These are phyloP conservation scores for Tylopilus sp. DNA, from an alignment of 768 basidiomycete genomes.

Conservation along the genomic window DNA sequence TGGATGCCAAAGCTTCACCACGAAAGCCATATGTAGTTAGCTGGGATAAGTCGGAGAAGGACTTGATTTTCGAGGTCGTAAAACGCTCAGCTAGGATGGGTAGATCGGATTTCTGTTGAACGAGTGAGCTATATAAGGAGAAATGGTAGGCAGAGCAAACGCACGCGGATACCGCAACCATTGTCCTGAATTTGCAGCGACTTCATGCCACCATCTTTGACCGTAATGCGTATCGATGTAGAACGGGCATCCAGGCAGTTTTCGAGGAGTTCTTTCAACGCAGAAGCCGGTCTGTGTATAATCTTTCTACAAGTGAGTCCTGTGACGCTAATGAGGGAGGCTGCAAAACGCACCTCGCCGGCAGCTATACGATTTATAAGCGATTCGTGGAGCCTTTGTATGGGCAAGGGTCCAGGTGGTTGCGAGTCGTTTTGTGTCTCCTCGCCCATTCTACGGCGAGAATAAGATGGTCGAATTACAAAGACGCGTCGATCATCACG, in stretches of 20 bases:
- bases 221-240: conserved; percentile 78
- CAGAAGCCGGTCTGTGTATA: conserved; percentile 88
- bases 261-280: conserved; percentile 93
- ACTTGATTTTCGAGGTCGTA: conserved; percentile 89
- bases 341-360: conserved; percentile 49
- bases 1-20: conserved; percentile 94
- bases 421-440: conserved; percentile 13
- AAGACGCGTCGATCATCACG: neutral
- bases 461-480: neutral
- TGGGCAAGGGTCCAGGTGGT: conserved; percentile 54
- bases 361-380: conserved; percentile 91
- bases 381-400: conserved; percentile 72
- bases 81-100: conserved; percentile 92
- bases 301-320: conserved; percentile 46
- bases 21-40: conserved; percentile 94
- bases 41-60: conserved; percentile 81
- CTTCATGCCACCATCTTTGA: conserved; percentile 96
- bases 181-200: conserved; percentile 95
- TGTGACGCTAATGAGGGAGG: neutral
- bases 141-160: conserved; percentile 24
- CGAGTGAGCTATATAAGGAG: neutral
- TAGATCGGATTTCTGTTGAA: conserved; percentile 75
- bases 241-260: conserved; percentile 93
- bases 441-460: conserved; percentile 9
- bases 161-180: conserved; percentile 88